Percentiles rank a stretch among this genome's conserved stretches.
Conservation (phyloP, 2,329 filamentous ascomycete genomes). For the Paecilomyces dactylethromorphus region DNA sequence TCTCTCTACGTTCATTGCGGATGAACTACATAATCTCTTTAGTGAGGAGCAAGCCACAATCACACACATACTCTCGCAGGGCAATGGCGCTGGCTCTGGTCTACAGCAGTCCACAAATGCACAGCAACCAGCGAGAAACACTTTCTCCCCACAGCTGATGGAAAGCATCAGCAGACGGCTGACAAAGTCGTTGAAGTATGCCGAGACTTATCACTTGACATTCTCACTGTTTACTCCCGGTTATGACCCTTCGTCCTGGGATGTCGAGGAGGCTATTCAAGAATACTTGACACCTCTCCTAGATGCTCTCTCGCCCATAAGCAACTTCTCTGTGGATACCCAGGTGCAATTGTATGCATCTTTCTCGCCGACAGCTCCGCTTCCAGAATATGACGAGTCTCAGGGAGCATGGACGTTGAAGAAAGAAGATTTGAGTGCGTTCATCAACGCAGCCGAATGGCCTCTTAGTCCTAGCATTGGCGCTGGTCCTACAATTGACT, state of each 20-base stretch:
- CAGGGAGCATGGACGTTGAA: constrained; percentile 61
- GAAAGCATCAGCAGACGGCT: constrained; percentile 61
- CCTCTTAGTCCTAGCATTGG: constrained; percentile 91
- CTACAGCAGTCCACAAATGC: constrained; percentile 36
- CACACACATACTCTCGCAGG: constrained; percentile 62
- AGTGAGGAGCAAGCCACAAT: constrained; percentile 84
- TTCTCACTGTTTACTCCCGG: constrained; percentile 89
- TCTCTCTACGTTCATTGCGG: constrained; percentile 70
- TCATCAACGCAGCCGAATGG: constrained; percentile 98
- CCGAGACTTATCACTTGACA: constrained; percentile 88
- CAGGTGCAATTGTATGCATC: constrained; percentile 90
- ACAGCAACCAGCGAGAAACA: constrained; percentile 19
- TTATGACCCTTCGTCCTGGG: constrained; percentile 76
- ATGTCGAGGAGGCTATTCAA: constrained; percentile 73
- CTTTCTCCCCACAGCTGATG: constrained; percentile 43
- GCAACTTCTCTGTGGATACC: constrained; percentile 92
- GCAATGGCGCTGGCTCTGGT: constrained; percentile 22
- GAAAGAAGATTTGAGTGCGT: constrained; percentile 83
- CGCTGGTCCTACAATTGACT: constrained; percentile 88
- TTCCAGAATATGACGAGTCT: constrained; percentile 48
- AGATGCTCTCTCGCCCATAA: constrained; percentile 70
- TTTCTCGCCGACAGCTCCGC: constrained; percentile 56
- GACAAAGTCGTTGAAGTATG: constrained; percentile 81
- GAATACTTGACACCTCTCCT: constrained; percentile 79
- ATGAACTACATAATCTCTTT: constrained; percentile 70